phyloP scores from a whole-genome alignment of 2,329 filamentous ascomycete species.

The Coniosporium tulheliwenetii region DNA sequence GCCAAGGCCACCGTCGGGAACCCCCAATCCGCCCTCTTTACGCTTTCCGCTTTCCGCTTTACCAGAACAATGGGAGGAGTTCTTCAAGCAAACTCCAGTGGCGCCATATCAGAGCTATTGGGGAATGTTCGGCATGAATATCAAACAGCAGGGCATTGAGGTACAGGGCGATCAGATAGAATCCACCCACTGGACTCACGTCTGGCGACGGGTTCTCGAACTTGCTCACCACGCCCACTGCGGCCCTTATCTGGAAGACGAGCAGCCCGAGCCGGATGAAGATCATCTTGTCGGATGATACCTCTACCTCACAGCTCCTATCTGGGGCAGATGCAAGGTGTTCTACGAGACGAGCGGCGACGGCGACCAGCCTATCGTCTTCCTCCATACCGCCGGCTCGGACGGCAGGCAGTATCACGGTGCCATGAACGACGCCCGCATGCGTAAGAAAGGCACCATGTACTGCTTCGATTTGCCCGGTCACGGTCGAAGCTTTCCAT shows the following conservation, averaged over 20 bases:
- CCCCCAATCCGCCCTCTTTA: slow-evolving; percentile 13
- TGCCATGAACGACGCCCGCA: slow-evolving; percentile 29
- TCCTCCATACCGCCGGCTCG: slow-evolving; percentile 28
- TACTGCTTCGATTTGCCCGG: slow-evolving; percentile 28
- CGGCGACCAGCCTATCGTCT: slow-evolving; percentile 25
- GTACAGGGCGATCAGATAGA: slow-evolving; percentile 22
- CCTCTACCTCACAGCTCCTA: slow-evolving; percentile 22
- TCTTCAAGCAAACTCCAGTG: slow-evolving; percentile 18
- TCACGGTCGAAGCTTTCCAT: slow-evolving; percentile 28
- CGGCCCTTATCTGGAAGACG: slow-evolving; percentile 21
- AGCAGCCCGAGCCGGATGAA: slow-evolving; percentile 14
- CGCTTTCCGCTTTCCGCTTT: slow-evolving; percentile 16
- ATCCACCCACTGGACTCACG: slow-evolving; percentile 23
- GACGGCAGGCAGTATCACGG: slow-evolving; percentile 30
- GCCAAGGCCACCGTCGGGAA: slow-evolving; percentile 10
- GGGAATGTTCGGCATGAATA: slow-evolving; percentile 30
- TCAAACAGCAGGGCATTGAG: slow-evolving; percentile 28
- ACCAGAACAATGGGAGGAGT: slow-evolving; percentile 22
- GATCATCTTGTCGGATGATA: slow-evolving; percentile 28
- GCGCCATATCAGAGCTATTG: slow-evolving; percentile 24
- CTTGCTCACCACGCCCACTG: slow-evolving; percentile 25
- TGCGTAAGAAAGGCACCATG: slow-evolving; percentile 28
- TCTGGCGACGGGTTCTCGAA: slow-evolving; percentile 27
- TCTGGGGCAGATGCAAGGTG: slow-evolving; percentile 27
- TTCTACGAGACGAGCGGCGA: slow-evolving; percentile 27